Evolutionary conservation across 495 filamentous ascomycete species (phyloP), one percentile per base, ranked within the genome.

Genomic region (Aspergillus avenaceus): DNA sequence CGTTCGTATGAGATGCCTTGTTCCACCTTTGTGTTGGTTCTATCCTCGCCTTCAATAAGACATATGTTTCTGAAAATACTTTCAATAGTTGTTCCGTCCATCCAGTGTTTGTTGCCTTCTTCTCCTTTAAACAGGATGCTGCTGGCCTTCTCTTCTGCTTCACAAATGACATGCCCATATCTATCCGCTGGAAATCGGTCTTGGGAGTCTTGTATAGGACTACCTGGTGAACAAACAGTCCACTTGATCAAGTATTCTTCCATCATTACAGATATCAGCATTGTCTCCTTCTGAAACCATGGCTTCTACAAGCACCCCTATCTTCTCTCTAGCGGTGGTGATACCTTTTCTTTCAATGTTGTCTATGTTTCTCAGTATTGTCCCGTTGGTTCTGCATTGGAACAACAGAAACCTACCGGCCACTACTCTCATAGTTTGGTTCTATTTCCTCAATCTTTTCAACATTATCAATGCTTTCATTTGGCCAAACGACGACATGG

Each of bases 391-490:
- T 21, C 54, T 74, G 46, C 68, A 74, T 59, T 62, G 58, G 42
- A 69, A 69, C 52, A 74, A 76, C 34, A 65, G 69, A 19, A 76
- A 76, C 48, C 59, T 64, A 22, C 61, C 70, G 69, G 65, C 79
- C 72, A 31, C 84, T 73, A 29, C 60, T 38, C 73, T 95, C 34
- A 81, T 90, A 52, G 59, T 72, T 52, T 88, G 82, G 77, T 73
- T 84, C 45, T 63, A 82, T 18, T 16, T 87, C 8, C 61, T 83
- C 59, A 91, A 92, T 63, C 6, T 85, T 18, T 74, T 84, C 64
- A 84, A 77, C 55, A 78, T 88, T 54, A 59, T 87, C 74, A 96
- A 96, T 63, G 75, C 87, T 8, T 59, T 93, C 31, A 78, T 95
- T 47, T 98, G 93, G 93, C 81, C 80, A 21, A 80, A 75, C 13